Base-by-base conservation (phyloP, 495 filamentous ascomycete species). In the Penicillium silybi region DNA sequence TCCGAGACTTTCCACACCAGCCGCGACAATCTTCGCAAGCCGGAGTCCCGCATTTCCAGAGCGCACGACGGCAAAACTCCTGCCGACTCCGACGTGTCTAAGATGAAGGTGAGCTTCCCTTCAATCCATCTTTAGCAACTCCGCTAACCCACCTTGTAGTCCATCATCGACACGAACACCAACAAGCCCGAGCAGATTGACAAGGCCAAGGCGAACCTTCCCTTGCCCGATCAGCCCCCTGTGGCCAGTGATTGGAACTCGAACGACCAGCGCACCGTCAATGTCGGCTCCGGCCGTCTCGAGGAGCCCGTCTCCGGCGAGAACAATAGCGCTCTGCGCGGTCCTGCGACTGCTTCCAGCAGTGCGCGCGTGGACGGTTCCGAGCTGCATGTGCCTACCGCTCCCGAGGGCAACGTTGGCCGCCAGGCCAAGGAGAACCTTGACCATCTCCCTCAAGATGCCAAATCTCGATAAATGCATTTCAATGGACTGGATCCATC, bases 151-250 rank as follows among this genome's bases (percentile, higher is more conserved):
- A 13, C 39, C 22, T 9, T 47, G 23, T 44, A 82, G 79, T 80
- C 77, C 18, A 58, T 76, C 46, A 50, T 80, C 54, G 71, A 75
- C 50, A 50, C 75, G 41, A 72, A 69, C 59, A 73, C 65, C 49
- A 44, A 74, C 73, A 90, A 90, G 66, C 58, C 71, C 46, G 68
- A 82, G 40, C 71, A 85, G 68, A 85, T 90, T 56, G 83, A 84
- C 17, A 66, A 86, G 61, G 73, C 70, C 62, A 74, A 82, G 67
- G 66, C 83, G 59, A 88, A 89, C 69, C 82, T 95, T 18, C 88
- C 87, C 26, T 78, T 92, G 41, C 89, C 89, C 11, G 86, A 92
- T 2, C 71, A 91, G 34, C 88, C 89, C 4, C 88, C 89, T 0
- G 69, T 72, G 13, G 67, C 81, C 17, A 86, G 86, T n/a, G 89